These are phyloP conservation scores for Aureobasidium subglaciale DNA, from an alignment of 2,329 filamentous ascomycete species.

Conservation along the genomic window DNA sequence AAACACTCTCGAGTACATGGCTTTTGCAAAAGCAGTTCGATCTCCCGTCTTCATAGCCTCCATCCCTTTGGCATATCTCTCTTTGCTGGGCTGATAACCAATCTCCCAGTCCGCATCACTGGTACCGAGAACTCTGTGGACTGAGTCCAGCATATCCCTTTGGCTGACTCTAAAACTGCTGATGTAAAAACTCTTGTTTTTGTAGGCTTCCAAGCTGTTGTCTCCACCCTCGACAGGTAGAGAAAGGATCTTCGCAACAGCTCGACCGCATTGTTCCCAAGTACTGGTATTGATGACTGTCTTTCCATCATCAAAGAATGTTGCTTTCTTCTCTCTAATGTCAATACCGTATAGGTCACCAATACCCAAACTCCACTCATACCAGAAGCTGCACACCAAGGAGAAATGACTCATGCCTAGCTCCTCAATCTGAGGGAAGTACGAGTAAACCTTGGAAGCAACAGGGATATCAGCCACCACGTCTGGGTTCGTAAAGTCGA, in stretches of 20 bases:
- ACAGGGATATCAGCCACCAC: conserved; percentile 19
- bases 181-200: conserved; percentile 31
- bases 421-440: conserved; percentile 21
- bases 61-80: conserved; percentile 44
- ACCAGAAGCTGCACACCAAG: conserved; percentile 29
- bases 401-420: conserved; percentile 24
- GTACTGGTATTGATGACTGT: conserved; percentile 29
- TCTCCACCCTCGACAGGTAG: conserved; percentile 23
- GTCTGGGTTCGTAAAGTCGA: conserved; percentile 21
- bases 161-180: conserved; percentile 32
- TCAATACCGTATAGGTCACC: conserved; percentile 25
- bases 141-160: conserved; percentile 30
- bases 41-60: conserved; percentile 39
- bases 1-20: conserved; percentile 52
- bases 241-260: conserved; percentile 29
- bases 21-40: conserved; percentile 38
- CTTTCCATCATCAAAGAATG: conserved; percentile 24
- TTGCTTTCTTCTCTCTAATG: conserved; percentile 21
- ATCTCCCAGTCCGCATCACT: conserved; percentile 32
- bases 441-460: conserved; percentile 16
- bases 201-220: conserved; percentile 21
- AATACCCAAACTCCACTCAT: conserved; percentile 23
- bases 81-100: conserved; percentile 20
- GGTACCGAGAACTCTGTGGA: conserved; percentile 29
- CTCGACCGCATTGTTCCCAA: conserved; percentile 27